Base-by-base conservation (phyloP, 1,139 yeast genomes). In the Arxiozyma heterogenica region DNA sequence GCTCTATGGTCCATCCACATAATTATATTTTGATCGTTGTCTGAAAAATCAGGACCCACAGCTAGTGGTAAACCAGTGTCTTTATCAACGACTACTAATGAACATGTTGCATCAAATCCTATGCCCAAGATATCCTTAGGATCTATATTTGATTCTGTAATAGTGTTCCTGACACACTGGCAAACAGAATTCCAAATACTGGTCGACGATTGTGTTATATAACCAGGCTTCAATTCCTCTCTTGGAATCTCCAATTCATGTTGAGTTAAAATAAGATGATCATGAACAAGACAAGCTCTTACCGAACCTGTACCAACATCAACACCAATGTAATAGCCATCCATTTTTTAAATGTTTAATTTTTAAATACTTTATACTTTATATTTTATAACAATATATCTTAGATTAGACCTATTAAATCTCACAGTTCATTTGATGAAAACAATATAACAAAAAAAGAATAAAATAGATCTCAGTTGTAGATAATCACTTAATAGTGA, bases 1-100 rank as follows among this genome's bases (percentile, higher is more conserved):
- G 98, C 97, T 60, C 98, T 80, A 71, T 93, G 98, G 72, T 93
- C 98, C 97, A 93, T 91, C 98, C 98, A 93, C 56, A 93, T 73
- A 53, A 93, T 83, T 64, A 93, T 84, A 70, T 93, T 90, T 67
- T 91, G 95, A 59, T 79, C 79, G 45, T 74, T 63, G 64, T 88
- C 83, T 44, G 72, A 61, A 68, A 88, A 93, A 66, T 91, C 88
- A 0, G 98, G 98, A 17, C 98, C 98, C 18, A 91, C 98, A 0
- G 86, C 89, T 48, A 87, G 79, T 3, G 96, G 96, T 50, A 75
- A 69, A 64, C 86, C 90, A 44, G 78, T 74, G 22, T 75, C 70
- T 59, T 85, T 87, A 55, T 82, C 76, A 49, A 91, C 74, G 0
- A 83, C 96, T 25, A 90, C 96, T 57, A 93, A 75, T 1, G 98